Evolutionary conservation across 495 filamentous ascomycete genomes (phyloP).

Genomic region (Xanthoparmelia taractica): DNA sequence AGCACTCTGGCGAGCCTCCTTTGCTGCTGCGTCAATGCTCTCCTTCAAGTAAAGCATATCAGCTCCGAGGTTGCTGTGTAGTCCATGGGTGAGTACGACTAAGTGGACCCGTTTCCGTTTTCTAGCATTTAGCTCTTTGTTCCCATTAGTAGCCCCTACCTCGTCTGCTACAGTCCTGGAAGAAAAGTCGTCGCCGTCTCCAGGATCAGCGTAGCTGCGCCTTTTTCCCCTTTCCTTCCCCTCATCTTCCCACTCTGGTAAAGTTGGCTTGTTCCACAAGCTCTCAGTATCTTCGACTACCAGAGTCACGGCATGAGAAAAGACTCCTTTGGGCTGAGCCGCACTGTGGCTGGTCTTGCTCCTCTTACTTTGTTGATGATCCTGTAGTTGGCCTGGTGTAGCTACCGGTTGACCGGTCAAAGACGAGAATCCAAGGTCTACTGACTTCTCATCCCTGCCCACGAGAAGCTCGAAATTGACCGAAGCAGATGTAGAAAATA

Average conservation of each 20-base stretch:
- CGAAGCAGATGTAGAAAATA: conserved; percentile 80
- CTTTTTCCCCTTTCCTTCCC: conserved; percentile 27
- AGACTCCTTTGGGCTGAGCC: conserved; percentile 63
- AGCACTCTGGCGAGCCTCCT: conserved; percentile 55
- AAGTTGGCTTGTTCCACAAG: conserved; percentile 81
- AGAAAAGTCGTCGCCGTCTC: conserved; percentile 13
- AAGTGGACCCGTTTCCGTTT: conserved; percentile 70
- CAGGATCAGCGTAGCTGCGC: conserved; percentile 15
- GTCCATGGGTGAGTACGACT: conserved; percentile 85
- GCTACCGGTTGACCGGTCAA: conserved; percentile 39
- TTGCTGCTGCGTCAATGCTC: conserved; percentile 79
- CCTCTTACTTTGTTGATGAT: conserved; percentile 52
- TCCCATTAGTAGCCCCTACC: background rate
- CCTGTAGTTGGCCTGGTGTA: conserved; percentile 60
- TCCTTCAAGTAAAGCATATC: conserved; percentile 98
- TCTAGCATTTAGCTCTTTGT: conserved; percentile 20
- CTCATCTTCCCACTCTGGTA: conserved; percentile 58
- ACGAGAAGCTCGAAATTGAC: conserved; percentile 88
- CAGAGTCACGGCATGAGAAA: conserved; percentile 65
- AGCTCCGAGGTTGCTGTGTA: conserved; percentile 93
- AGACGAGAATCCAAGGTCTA: conserved; percentile 51
- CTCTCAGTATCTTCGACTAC: conserved; percentile 78
- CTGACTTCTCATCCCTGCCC: conserved; percentile 72
- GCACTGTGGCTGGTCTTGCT: conserved; percentile 42
- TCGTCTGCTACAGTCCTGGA: background rate